Evolutionary conservation across 1,284 basidiomycete species (phyloP), one percentile per base, ranked within the genome.

Genomic region (Fomes fomentarius): DNA sequence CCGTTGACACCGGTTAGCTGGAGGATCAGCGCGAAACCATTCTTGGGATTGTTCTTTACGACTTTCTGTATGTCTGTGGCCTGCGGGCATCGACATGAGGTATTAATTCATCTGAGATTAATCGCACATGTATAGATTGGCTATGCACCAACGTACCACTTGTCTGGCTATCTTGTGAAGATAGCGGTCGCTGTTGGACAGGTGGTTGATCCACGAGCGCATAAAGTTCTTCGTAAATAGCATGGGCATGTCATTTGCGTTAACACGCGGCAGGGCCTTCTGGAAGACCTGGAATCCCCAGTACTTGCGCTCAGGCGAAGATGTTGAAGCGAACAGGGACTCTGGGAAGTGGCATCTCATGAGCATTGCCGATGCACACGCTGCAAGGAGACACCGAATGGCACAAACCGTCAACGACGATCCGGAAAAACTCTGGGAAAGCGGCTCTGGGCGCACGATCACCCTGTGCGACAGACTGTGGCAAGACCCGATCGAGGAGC

Each of bases 141-240:
- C 31, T 17, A 24, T 35, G 25, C 15, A 30, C 28, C 12, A 19
- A 74, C 85, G 47, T 67, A 90, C 93, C 65, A 91, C 87, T 68
- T 90, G 85, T 51, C 81, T 80, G 2, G 95, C 94, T 22, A 90
- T 87, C 71, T 93, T 94, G 76, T 98, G 93, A 30, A 98, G 75
- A 69, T 94, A 87, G 50, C 95, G 83, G 71, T 98, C 94, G 50
- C 82, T 80, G 51, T 91, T 89, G 0, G 93, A 89, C 19, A 99
- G 81, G 68, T 98, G 94, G 70, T 96, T 97, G 62, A 97, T 96
- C 92, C 95, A 96, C 35, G 90, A 90, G 39, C 94, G 88, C 91
- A 98, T 96, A 66, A 98, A 93, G 71, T 98, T 96, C 64, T 90
- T 89, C 11, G 94, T 96, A 73, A 98, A 97, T 17, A 98, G 78